Evolutionary conservation across 495 filamentous ascomycete species (phyloP).

Genomic region (Copromyces sp.): DNA sequence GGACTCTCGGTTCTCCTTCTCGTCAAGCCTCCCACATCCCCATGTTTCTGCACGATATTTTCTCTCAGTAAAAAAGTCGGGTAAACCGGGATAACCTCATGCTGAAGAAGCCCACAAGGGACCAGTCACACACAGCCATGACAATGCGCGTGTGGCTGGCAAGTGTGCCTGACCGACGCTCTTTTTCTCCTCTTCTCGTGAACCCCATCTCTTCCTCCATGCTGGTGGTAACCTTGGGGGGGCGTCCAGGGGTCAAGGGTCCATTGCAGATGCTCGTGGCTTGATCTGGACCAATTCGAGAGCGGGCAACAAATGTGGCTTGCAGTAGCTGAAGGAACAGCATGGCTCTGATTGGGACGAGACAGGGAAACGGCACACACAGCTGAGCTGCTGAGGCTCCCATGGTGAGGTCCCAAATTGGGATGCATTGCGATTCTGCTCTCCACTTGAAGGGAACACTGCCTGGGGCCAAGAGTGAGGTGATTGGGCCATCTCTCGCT

Average conservation of each 20-base stretch:
- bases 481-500: neutral
- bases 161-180: neutral
- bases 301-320: neutral
- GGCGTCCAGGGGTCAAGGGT: neutral
- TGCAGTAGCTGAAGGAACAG: neutral
- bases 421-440: neutral
- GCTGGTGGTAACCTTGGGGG: neutral
- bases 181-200: neutral
- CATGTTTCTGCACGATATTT: neutral
- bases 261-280: neutral
- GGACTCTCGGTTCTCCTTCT: neutral
- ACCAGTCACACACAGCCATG: neutral
- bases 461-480: neutral
- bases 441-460: neutral
- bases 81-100: neutral
- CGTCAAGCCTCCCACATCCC: neutral
- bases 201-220: neutral
- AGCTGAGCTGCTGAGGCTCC: constrained; percentile 2
- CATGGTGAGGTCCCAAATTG: neutral
- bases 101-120: neutral
- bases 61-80: neutral
- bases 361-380: neutral
- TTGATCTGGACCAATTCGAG: constrained; percentile 2
- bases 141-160: neutral
- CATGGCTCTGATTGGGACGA: neutral